phyloP scores from a whole-genome alignment of 2,329 filamentous ascomycete genomes.

The Pseudonectria foliicola region DNA sequence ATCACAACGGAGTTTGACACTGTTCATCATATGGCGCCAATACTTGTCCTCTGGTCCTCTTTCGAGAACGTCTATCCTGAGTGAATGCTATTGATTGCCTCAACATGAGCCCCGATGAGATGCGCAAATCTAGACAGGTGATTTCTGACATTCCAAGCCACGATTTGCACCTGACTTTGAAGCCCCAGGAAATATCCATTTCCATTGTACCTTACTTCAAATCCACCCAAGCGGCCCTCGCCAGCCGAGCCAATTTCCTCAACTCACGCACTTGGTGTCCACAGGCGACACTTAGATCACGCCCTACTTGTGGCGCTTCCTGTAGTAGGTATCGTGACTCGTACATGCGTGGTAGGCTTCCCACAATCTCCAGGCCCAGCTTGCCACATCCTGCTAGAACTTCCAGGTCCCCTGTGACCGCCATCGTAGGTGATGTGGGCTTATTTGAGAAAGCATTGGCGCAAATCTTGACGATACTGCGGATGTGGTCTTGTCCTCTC shows the following conservation, averaged over 20 bases:
- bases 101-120: too few relatives aligned
- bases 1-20: constrained; percentile 1
- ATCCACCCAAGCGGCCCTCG: constrained; percentile 43
- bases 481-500: constrained; percentile 40
- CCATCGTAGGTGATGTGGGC: constrained; percentile 21
- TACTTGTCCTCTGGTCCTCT: neutral
- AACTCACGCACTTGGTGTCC: constrained; percentile 48
- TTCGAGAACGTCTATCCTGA: too few relatives aligned
- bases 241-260: constrained; percentile 40
- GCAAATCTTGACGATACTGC: constrained; percentile 41
- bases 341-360: constrained; percentile 39
- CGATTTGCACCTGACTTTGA: neutral
- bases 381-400: constrained; percentile 35
- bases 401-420: constrained; percentile 9
- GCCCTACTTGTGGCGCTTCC: constrained; percentile 36
- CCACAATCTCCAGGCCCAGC: constrained; percentile 41
- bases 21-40: constrained; percentile 1
- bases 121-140: neutral
- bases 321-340: constrained; percentile 40
- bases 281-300: constrained; percentile 43
- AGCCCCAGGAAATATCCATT: constrained; percentile 6
- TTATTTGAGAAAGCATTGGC: constrained; percentile 31
- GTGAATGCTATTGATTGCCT: too few relatives aligned
- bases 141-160: constrained; percentile 1
- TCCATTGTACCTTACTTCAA: constrained; percentile 20